These are phyloP conservation scores for Phytophthora syringae DNA, from an alignment of 352 stramenopile genomes.

Conservation along the genomic window DNA sequence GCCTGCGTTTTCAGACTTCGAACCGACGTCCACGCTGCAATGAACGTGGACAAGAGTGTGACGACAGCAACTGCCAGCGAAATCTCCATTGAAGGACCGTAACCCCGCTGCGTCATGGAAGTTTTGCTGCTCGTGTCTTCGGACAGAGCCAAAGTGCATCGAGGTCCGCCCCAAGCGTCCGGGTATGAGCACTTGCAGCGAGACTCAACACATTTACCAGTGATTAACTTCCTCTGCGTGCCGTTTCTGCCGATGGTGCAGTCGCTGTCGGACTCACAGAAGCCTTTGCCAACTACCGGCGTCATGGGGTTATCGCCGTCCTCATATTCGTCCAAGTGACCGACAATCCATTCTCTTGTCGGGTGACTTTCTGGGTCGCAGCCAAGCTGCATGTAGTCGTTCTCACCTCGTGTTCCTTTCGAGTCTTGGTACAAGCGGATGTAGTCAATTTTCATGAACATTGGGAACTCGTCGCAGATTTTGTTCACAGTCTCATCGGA, in stretches of 20 bases:
- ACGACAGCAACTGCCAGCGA: constrained; percentile 28
- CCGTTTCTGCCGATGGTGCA: constrained; percentile 39
- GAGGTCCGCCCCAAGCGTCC: constrained; percentile 41
- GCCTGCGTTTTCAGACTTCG: constrained; percentile 24
- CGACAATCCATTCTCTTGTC: constrained; percentile 44
- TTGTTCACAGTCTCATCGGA: constrained; percentile 28
- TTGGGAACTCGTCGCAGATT: too few species aligned
- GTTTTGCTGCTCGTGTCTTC: constrained; percentile 7
- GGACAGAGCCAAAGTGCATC: constrained; percentile 33
- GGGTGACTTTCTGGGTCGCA: constrained; percentile 45
- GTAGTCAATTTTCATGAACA: too few species aligned
- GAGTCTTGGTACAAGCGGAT: constrained; percentile 83
- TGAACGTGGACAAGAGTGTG: constrained; percentile 34
- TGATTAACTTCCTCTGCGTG: constrained; percentile 28
- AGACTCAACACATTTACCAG: constrained; percentile 35
- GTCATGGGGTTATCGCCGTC: constrained; percentile 32
- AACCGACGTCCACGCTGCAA: constrained; percentile 32
- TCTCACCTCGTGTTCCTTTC: constrained; percentile 19
- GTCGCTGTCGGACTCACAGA: constrained; percentile 35
- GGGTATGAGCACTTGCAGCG: constrained; percentile 41
- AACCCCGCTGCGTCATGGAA: constrained; percentile 17
- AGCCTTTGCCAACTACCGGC: constrained; percentile 32
- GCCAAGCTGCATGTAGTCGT: constrained; percentile 30
- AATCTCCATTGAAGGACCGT: constrained; percentile 37
- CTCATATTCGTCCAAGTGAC: constrained; percentile 38